phyloP scores from a whole-genome alignment of 768 basidiomycete species.

The Lyophyllum shimeji region DNA sequence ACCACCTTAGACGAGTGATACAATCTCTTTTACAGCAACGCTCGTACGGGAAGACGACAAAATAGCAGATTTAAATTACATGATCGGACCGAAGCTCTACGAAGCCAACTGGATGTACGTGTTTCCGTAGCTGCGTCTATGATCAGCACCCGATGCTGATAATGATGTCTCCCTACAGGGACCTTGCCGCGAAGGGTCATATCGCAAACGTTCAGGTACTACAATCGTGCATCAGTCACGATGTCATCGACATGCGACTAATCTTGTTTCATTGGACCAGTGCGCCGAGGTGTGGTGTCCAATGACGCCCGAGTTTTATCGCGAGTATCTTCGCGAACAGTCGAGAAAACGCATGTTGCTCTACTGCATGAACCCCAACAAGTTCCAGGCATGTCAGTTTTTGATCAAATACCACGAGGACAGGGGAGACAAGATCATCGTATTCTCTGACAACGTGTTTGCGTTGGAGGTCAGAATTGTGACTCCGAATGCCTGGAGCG shows the following conservation, averaged over 20 bases:
- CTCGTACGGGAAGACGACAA: constrained; percentile 99
- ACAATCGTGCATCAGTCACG: background rate
- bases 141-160: constrained; percentile 15
- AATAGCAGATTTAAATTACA: constrained; percentile 96
- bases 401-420: constrained; percentile 98
- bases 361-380: constrained; percentile 99
- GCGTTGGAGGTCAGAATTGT: constrained; percentile 81
- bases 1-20: background rate
- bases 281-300: constrained; percentile 99
- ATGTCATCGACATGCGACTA: constrained; percentile 2
- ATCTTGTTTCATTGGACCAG: constrained; percentile 37
- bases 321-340: constrained; percentile 92
- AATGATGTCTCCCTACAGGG: constrained; percentile 39
- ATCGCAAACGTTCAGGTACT: constrained; percentile 98
- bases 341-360: constrained; percentile 93
- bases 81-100: constrained; percentile 99
- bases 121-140: constrained; percentile 4
- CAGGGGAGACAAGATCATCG: constrained; percentile 98
- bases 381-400: constrained; percentile 99
- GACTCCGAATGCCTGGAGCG: background rate
- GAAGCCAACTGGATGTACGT: constrained; percentile 98
- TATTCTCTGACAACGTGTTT: constrained; percentile 98
- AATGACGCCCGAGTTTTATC: constrained; percentile 99
- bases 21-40: constrained; percentile 59
- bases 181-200: constrained; percentile 97